phyloP scores from a whole-genome alignment of 306 rosid species.

The Acacia confusa region DNA sequence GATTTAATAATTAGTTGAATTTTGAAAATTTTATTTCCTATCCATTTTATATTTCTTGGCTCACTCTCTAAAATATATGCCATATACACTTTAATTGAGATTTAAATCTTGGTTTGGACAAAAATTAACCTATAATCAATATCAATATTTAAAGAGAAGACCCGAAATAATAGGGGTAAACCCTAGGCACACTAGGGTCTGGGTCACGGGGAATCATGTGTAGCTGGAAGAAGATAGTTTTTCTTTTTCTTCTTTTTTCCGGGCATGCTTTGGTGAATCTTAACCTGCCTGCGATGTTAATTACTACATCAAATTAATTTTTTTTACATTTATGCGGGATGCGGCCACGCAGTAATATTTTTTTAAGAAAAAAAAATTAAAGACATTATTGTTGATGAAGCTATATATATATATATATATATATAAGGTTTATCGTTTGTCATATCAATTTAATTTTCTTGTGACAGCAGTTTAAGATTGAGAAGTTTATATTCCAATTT shows the following conservation, averaged over 20 bases:
- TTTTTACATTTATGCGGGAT: background rate
- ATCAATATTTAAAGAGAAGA: background rate
- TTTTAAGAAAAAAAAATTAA: background rate
- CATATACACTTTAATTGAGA: background rate
- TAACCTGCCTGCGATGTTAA: background rate
- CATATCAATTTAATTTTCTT: too few species aligned
- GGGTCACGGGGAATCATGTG: slow-evolving; percentile 39
- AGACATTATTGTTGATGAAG: background rate
- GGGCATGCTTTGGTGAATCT: slow-evolving; percentile 7
- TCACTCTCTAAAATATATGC: background rate
- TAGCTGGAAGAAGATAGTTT: slow-evolving; percentile 2
- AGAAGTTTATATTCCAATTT: too few species aligned
- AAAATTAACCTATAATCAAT: background rate
- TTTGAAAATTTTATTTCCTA: background rate
- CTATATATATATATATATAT: background rate
- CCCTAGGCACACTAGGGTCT: background rate
- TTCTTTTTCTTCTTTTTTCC: background rate
- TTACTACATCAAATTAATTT: background rate
- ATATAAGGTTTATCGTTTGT: too few species aligned
- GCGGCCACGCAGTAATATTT: background rate
- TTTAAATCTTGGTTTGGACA: background rate
- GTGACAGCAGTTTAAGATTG: too few species aligned
- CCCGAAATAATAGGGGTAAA: background rate
- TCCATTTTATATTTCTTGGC: background rate
- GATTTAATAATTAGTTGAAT: background rate